Evolutionary conservation across 1,284 basidiomycete genomes (phyloP), one percentile per base, ranked within the genome.

Genomic region (Ceratobasidium sp.): DNA sequence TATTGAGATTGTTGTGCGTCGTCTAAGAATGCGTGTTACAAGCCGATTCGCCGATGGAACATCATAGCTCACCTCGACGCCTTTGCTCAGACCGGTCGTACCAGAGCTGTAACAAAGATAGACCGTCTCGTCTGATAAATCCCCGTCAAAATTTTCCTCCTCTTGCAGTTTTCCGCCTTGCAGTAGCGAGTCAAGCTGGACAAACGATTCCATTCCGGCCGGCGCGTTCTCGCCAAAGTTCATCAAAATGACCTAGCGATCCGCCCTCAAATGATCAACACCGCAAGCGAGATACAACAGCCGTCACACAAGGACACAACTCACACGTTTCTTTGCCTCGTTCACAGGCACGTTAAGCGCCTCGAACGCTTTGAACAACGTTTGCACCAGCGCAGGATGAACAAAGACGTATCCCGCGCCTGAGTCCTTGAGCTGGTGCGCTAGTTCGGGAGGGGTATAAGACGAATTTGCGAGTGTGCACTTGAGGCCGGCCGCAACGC

Each of bases 71-170:
- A 86, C 86, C 83, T 85, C 84, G 59, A 86, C 85, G 12, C 86
- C 86, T 76, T 92, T 91, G 16, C 88, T 89, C 69, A 88, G 88
- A 0, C 89, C 89, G 0, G 90, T 91, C 6, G 91, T 93, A 7
- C 92, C 91, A 76, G 90, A 91, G 30, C 86, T 88, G 81, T 93
- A 93, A 80, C 91, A 94, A 52, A 94, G 83, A 80, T 90, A 90
- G 1, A 86, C 84, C 0, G 91, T 91, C 80, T 90, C 79, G 57
- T 90, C 81, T 0, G 89, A 84, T 23, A 85, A 81, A 0, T 85
- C 81, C 0, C 87, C 88, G 23, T 90, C 87, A 77, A 91, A 90
- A 68, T 81, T 84, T 77, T 89, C 89, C 80, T 90, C 89, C 7
- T 82, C 81, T 8, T 81, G 78, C n/a, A 91, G 82, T 18, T 83